phyloP scores from a whole-genome alignment of 163 green algal species.

The Chlorella variabilis region DNA sequence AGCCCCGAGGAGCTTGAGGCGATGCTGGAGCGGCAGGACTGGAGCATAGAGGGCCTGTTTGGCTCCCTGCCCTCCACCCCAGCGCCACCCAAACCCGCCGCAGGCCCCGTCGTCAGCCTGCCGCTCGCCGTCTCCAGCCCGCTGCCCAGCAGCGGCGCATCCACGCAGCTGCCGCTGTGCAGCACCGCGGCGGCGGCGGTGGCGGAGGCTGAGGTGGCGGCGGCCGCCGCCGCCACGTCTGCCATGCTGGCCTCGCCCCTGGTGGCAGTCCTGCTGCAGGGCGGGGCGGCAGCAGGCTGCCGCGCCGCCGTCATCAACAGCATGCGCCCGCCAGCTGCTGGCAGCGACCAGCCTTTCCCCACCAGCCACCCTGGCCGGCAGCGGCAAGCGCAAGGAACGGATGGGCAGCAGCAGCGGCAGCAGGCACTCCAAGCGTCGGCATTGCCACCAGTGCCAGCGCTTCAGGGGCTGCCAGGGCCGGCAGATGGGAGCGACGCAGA shows the following conservation, averaged over 20 bases:
- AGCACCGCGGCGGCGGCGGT: not conserved
- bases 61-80: conserved; percentile 9
- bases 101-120: not conserved
- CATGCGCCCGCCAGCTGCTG: not conserved
- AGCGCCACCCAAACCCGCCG: not conserved
- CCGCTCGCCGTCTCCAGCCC: not conserved
- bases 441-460: not conserved
- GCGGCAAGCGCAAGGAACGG: not conserved
- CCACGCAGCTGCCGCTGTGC: not conserved
- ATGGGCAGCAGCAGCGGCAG: no score
- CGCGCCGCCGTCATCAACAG: not conserved
- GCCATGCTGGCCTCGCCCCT: not conserved
- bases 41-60: conserved; percentile 19
- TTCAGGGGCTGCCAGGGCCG: no score
- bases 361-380: not conserved
- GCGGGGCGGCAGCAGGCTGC: not conserved
- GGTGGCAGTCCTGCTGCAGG: not conserved
- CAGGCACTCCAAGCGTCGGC: not conserved
- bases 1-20: not conserved
- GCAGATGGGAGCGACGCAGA: no score
- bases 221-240: not conserved
- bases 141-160: not conserved
- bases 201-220: not conserved
- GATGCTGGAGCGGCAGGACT: conserved; percentile 1
- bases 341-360: not conserved